phyloP scores from a whole-genome alignment of 2,329 filamentous ascomycete species.

The Westerdykella sp. region DNA sequence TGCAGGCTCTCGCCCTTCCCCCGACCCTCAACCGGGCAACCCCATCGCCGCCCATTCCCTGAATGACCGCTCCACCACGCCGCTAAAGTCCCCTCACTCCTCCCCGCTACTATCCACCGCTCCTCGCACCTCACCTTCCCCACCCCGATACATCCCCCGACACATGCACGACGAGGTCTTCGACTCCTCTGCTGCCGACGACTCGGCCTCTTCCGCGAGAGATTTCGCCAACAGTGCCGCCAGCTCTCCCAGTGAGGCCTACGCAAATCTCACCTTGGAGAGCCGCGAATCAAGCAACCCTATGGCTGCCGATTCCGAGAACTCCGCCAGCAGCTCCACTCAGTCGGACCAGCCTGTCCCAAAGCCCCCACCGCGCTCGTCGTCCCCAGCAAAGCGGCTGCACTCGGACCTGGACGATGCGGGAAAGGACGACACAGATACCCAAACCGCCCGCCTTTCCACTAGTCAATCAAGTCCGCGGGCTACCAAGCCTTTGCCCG shows the following conservation, averaged over 20 bases:
- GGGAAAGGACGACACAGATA: slow-evolving; percentile 25
- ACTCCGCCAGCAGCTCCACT: slow-evolving; percentile 16
- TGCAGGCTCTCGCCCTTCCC: slow-evolving; percentile 24
- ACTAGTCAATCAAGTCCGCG: slow-evolving; percentile 23
- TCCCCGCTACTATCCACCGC: slow-evolving; percentile 29
- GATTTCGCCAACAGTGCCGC: slow-evolving; percentile 34
- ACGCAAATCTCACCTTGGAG: slow-evolving; percentile 47
- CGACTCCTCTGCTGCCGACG: slow-evolving; percentile 22
- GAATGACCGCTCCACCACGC: slow-evolving; percentile 25
- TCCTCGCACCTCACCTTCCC: slow-evolving; percentile 26
- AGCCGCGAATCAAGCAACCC: slow-evolving; percentile 31
- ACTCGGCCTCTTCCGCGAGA: slow-evolving; percentile 17
- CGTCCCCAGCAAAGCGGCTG: slow-evolving; percentile 51
- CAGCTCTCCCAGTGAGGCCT: slow-evolving; percentile 48
- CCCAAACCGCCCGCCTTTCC: slow-evolving; percentile 11
- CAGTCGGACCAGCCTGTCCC: slow-evolving; percentile 12
- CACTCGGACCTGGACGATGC: slow-evolving; percentile 51
- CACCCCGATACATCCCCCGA: slow-evolving; percentile 49
- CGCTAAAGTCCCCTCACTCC: slow-evolving; percentile 28
- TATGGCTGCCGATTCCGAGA: slow-evolving; percentile 21
- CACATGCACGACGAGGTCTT: slow-evolving; percentile 51
- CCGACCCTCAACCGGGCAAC: slow-evolving; percentile 7
- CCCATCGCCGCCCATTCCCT: slow-evolving; percentile 14
- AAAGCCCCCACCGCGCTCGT: slow-evolving; percentile 37
- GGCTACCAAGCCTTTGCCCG: slow-evolving; percentile 20